phyloP scores from a whole-genome alignment of 768 basidiomycete species.

The Butyriboletus loyo region DNA sequence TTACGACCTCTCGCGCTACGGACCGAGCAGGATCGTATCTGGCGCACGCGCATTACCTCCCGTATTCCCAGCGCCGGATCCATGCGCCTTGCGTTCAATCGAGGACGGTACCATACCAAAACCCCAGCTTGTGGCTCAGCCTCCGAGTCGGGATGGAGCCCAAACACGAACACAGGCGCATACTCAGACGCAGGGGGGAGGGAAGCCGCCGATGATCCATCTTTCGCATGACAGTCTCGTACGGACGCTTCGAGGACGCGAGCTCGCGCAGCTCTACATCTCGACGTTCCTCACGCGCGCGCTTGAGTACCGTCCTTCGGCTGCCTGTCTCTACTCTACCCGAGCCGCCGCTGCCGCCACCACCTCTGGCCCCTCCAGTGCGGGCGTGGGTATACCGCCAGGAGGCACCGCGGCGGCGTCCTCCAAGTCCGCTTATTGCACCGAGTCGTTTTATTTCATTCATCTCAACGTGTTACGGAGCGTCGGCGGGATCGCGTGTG shows the following conservation, averaged over 20 bases:
- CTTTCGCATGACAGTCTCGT: slow-evolving; percentile 41
- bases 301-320: slow-evolving; percentile 50
- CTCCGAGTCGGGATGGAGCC: background rate
- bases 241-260: slow-evolving; percentile 59
- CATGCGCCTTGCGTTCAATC: slow-evolving; percentile 2
- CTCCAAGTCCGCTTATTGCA: slow-evolving; percentile 39
- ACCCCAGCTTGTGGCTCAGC: background rate
- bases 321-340: slow-evolving; percentile 45
- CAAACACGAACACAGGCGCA: background rate
- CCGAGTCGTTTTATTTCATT: slow-evolving; percentile 74
- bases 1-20: slow-evolving; percentile 73
- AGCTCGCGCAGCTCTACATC: slow-evolving; percentile 59
- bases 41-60: slow-evolving; percentile 43
- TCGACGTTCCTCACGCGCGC: slow-evolving; percentile 57
- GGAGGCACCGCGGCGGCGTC: background rate
- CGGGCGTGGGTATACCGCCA: background rate
- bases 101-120: background rate
- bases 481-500: slow-evolving; percentile 67
- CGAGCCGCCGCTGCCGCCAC: slow-evolving; percentile 15
- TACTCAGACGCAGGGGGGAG: background rate
- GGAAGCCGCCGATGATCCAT: slow-evolving; percentile 11
- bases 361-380: background rate
- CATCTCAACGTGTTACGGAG: slow-evolving; percentile 68
- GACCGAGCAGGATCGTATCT: slow-evolving; percentile 61
- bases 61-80: slow-evolving; percentile 28